Evolutionary conservation across 306 rosid species (phyloP).

Genomic region (Rosa multiflora): DNA sequence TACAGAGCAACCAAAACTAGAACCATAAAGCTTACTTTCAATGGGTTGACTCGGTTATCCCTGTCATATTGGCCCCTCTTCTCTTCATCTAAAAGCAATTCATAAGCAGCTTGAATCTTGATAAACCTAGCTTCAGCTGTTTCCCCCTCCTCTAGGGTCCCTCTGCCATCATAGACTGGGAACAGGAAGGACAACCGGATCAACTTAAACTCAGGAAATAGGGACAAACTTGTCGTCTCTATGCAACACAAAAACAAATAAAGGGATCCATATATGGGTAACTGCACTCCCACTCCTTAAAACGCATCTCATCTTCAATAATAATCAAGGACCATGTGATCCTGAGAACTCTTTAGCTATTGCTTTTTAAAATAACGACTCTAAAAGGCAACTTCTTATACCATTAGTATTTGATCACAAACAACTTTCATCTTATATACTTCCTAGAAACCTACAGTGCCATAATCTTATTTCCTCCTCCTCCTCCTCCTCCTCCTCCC

Average conservation of each 20-base stretch:
- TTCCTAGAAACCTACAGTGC: neutral
- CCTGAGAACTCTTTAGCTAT: neutral
- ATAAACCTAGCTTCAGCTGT: slow-evolving; percentile 93
- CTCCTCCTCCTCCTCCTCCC: neutral
- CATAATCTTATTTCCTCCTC: neutral
- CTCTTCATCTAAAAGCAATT: slow-evolving; percentile 68
- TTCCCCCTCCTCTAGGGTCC: slow-evolving; percentile 91
- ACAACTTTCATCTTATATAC: neutral
- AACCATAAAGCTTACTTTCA: slow-evolving; percentile 64
- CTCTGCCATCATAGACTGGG: slow-evolving; percentile 83
- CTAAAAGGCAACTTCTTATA: neutral
- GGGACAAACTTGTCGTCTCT: neutral
- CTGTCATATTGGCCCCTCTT: slow-evolving; percentile 70
- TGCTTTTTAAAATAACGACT: neutral
- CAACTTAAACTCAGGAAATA: slow-evolving; percentile 2
- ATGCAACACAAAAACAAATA: neutral
- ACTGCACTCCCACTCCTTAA: neutral
- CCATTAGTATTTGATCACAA: neutral
- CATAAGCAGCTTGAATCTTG: slow-evolving; percentile 98
- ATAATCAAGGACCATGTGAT: neutral
- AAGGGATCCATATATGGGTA: neutral
- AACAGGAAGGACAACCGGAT: slow-evolving; percentile 13
- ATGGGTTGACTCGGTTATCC: slow-evolving; percentile 81
- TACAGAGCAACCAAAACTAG: neutral
- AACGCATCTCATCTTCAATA: neutral